These are phyloP conservation scores for Arthrobotrys entomopaga DNA, from an alignment of 2,329 filamentous ascomycete genomes.

Conservation along the genomic window DNA sequence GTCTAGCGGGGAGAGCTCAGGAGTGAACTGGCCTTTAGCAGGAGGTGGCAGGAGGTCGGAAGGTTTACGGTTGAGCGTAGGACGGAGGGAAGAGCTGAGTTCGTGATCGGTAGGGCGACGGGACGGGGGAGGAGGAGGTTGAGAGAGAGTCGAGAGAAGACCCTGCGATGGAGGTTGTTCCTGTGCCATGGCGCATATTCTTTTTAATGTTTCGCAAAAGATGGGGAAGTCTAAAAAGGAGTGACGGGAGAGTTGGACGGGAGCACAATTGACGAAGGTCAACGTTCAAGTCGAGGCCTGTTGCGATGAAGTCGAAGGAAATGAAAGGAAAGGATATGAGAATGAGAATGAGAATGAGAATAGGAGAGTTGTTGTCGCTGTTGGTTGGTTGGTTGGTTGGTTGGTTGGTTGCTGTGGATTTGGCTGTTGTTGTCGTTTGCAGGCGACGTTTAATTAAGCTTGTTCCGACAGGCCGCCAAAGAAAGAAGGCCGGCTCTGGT, in stretches of 20 bases:
- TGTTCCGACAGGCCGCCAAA: no score
- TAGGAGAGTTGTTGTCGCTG: not conserved
- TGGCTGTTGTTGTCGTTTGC: no score
- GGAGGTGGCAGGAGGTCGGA: conserved; percentile 49
- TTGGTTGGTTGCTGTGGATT: no score
- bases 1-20: conserved; percentile 91
- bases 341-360: not conserved
- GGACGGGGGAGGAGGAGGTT: conserved; percentile 19
- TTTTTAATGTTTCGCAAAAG: no score
- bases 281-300: not conserved
- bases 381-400: not conserved
- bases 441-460: no score
- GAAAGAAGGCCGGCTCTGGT: no score
- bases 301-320: not conserved
- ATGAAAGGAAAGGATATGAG: not conserved
- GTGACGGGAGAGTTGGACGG: not conserved
- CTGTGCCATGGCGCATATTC: conserved; percentile 53
- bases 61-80: conserved; percentile 40
- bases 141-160: conserved; percentile 8
- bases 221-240: not conserved
- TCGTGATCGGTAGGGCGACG: conserved; percentile 52
- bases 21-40: conserved; percentile 76
- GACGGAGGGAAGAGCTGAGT: conserved; percentile 34
- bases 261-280: not conserved
- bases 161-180: conserved; percentile 33